Conservation (phyloP, 768 basidiomycete genomes). For the Trametes gibbosa region DNA sequence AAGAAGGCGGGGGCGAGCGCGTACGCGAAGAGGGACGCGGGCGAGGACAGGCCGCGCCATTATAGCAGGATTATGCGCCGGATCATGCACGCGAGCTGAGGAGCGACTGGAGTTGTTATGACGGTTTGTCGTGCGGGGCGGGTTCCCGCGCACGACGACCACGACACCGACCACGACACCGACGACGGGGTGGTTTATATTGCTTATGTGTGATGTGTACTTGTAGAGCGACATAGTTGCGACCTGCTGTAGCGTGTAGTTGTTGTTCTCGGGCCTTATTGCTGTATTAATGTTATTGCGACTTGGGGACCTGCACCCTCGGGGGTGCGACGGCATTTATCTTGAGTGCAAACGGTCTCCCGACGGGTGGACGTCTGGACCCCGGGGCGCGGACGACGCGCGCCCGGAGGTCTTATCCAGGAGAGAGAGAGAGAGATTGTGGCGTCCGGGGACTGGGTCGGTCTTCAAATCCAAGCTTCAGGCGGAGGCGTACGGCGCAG, state of each 20-base stretch:
- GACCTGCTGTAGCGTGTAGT: constrained; percentile 13
- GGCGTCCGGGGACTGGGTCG: no score
- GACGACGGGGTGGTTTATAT: no score
- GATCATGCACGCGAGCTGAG: constrained; percentile 14
- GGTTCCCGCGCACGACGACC: neutral
- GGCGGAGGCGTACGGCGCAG: no score
- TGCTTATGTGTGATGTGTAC: neutral
- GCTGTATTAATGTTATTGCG: neutral
- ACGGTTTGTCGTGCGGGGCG: neutral
- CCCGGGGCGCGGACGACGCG: no score
- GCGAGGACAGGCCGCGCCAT: constrained; percentile 12
- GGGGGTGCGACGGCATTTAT: no score
- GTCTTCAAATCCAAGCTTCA: no score
- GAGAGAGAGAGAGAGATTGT: no score
- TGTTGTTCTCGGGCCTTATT: neutral
- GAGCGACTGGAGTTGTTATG: neutral
- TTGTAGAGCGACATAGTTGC: constrained; percentile 1
- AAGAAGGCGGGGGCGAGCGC: constrained; percentile 1
- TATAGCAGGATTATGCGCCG: constrained; percentile 20
- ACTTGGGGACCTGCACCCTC: no score
- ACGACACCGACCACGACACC: no score
- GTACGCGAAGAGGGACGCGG: neutral
- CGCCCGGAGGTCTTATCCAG: no score
- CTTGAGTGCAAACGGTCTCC: no score
- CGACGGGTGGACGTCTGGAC: no score